Base-by-base conservation (phyloP, 2,329 filamentous ascomycete genomes). In the Aspergillus intermedius region DNA sequence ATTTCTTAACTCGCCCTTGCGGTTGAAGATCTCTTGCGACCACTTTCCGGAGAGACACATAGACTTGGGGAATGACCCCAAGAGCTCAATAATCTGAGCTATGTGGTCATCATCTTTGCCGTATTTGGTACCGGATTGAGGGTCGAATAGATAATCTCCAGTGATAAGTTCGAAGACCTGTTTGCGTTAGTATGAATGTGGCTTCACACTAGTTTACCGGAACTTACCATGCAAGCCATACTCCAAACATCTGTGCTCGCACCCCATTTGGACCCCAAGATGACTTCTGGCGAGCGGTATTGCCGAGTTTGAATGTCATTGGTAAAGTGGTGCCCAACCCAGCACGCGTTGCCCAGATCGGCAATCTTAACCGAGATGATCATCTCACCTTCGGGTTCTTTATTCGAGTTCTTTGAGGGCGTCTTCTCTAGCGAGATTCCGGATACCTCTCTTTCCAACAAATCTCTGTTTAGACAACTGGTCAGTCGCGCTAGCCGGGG, bases 221-320 rank as follows among this genome's bases (percentile, higher is more conserved):
- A 44, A 65, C 82, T 61, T 78, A 97, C 93, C 93, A 98, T 98
- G 58, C 88, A 88, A 50, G 93, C 91, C 93, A 98, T 98, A 72
- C 91, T 97, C 93, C 93, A 98, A 6, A 97, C 88, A 71, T 98
- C 93, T 1, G 93, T 97, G 66, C 91, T 97, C n/a, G 93, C 93
- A 58, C 93, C 93, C 93, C 93, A 98, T 75, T 97, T 97, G 3
- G 90, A 83, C 35, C 93, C 93, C 17, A 98, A 76, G 52, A 98
- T 97, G 49, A 98, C 93, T 71, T 98, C 93, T 1, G 93, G 93
- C 1, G 93, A 97, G 49, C 93, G 81, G 70, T 98, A 98, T 72
- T 98, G 93, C 62, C 93, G 81, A 7, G 93, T 98, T 69, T 98
- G 93, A 62, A 98, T 98, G 67, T 98, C 93, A 66, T 98, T 96